Conservation (phyloP, 2,329 filamentous ascomycete species). For the Didymella arachidicola region DNA sequence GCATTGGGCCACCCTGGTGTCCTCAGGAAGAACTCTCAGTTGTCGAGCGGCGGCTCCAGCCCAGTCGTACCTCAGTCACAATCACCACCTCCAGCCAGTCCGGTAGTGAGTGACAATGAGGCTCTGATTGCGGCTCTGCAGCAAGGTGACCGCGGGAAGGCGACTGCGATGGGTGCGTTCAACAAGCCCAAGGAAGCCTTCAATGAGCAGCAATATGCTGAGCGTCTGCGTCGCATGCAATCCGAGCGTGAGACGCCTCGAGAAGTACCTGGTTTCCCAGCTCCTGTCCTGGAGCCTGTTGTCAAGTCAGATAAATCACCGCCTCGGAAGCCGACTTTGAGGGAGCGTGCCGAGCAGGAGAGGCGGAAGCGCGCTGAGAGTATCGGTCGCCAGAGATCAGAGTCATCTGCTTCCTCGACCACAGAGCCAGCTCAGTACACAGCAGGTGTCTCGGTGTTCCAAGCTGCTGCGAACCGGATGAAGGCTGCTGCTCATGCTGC, state of each 20-base stretch:
- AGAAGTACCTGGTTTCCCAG: slow-evolving; percentile 41
- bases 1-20: slow-evolving; percentile 46
- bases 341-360: slow-evolving; percentile 49
- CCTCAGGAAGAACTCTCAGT: slow-evolving; percentile 45
- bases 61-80: slow-evolving; percentile 50
- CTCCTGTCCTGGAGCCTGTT: slow-evolving; percentile 16
- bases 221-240: slow-evolving; percentile 82
- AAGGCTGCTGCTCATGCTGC: slow-evolving; percentile 42
- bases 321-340: slow-evolving; percentile 37
- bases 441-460: slow-evolving; percentile 56
- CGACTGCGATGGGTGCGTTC: slow-evolving; percentile 75
- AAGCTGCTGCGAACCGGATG: slow-evolving; percentile 55
- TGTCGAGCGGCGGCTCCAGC: slow-evolving; percentile 48
- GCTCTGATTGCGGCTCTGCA: slow-evolving; percentile 71
- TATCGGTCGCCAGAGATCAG: slow-evolving; percentile 37
- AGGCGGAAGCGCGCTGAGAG: slow-evolving; percentile 43
- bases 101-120: slow-evolving; percentile 74
- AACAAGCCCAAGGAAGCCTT: slow-evolving; percentile 79
- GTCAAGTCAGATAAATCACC: slow-evolving; percentile 33
- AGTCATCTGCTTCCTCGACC: slow-evolving; percentile 34
- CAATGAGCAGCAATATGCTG: slow-evolving; percentile 83
- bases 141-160: slow-evolving; percentile 80
- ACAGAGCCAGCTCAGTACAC: slow-evolving; percentile 41
- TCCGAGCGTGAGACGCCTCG: slow-evolving; percentile 71
- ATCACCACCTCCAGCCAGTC: slow-evolving; percentile 67